phyloP scores from a whole-genome alignment of 2,329 filamentous ascomycete species.

The Stemphylium vesicarium region DNA sequence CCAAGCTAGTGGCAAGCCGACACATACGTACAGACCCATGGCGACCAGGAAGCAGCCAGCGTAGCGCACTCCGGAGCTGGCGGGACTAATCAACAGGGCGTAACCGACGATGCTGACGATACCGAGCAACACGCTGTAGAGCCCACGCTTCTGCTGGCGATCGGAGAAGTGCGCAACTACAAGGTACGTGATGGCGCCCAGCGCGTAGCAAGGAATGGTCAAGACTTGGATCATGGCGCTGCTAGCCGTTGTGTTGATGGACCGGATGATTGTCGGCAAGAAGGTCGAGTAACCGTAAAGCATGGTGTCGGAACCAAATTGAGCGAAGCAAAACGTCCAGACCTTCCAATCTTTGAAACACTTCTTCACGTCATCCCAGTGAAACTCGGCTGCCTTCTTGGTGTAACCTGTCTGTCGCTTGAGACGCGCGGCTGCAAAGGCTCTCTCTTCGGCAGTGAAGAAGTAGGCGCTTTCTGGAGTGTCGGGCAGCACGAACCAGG shows the following conservation, averaged over 20 bases:
- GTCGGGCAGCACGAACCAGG: constrained; percentile 68
- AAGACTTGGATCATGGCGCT: constrained; percentile 73
- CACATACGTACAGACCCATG: constrained; percentile 69
- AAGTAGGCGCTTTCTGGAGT: constrained; percentile 69
- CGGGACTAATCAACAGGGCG: constrained; percentile 68
- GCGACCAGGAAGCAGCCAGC: constrained; percentile 80
- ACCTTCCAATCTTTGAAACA: constrained; percentile 79
- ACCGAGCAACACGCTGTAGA: constrained; percentile 69
- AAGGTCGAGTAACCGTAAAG: constrained; percentile 81
- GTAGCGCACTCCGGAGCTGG: constrained; percentile 69
- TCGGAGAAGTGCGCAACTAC: constrained; percentile 71
- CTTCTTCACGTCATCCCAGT: constrained; percentile 68
- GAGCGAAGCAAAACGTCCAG: constrained; percentile 70
- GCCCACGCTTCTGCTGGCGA: constrained; percentile 66
- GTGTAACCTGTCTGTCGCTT: constrained; percentile 57
- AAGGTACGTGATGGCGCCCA: constrained; percentile 75
- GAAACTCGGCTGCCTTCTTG: constrained; percentile 59
- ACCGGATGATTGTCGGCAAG: constrained; percentile 77
- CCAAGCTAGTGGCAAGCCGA: constrained; percentile 64
- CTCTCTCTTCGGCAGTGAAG: constrained; percentile 64
- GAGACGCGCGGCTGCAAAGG: constrained; percentile 61
- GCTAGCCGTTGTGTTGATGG: constrained; percentile 67
- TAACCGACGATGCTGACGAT: constrained; percentile 71
- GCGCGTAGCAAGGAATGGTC: constrained; percentile 77
- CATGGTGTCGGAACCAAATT: constrained; percentile 78